phyloP scores from a whole-genome alignment of 2,329 filamentous ascomycete species.

The Camptophora hylomeconis region DNA sequence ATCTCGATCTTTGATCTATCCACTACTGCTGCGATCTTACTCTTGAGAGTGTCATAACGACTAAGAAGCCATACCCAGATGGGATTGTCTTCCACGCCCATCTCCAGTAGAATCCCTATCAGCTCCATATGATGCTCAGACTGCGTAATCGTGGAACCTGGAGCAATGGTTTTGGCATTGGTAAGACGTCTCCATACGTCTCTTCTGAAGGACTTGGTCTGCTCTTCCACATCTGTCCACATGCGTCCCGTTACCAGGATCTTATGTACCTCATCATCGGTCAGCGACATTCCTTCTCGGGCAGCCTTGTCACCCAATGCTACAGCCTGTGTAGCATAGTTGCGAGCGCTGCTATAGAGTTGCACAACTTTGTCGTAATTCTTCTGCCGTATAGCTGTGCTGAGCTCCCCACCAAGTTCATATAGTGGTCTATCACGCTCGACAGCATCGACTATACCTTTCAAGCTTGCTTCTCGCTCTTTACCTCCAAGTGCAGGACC shows the following conservation, averaged over 20 bases:
- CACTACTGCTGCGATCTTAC: constrained; percentile 65
- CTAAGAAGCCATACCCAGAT: constrained; percentile 94
- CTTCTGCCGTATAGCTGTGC: constrained; percentile 76
- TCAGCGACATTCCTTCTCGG: constrained; percentile 42
- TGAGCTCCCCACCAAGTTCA: constrained; percentile 62
- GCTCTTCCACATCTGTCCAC: constrained; percentile 87
- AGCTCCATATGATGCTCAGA: constrained; percentile 83
- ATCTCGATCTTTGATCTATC: constrained; percentile 87
- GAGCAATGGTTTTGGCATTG: constrained; percentile 47
- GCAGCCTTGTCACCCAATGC: constrained; percentile 48
- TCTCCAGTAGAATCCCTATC: constrained; percentile 75
- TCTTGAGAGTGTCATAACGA: constrained; percentile 77
- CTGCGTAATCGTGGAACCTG: constrained; percentile 37
- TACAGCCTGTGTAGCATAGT: constrained; percentile 65
- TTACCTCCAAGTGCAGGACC: constrained; percentile 82
- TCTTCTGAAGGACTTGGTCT: constrained; percentile 75
- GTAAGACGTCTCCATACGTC: constrained; percentile 77
- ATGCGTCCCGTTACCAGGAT: constrained; percentile 81
- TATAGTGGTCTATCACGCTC: constrained; percentile 72
- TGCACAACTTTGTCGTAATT: constrained; percentile 83
- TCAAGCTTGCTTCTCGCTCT: constrained; percentile 80
- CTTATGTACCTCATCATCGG: constrained; percentile 70
- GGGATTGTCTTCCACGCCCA: constrained; percentile 89
- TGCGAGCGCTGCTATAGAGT: constrained; percentile 72
- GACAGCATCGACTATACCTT: constrained; percentile 60